Evolutionary conservation across 2,329 filamentous ascomycete genomes (phyloP).

Genomic region (Ophiostoma himal-ulmi): DNA sequence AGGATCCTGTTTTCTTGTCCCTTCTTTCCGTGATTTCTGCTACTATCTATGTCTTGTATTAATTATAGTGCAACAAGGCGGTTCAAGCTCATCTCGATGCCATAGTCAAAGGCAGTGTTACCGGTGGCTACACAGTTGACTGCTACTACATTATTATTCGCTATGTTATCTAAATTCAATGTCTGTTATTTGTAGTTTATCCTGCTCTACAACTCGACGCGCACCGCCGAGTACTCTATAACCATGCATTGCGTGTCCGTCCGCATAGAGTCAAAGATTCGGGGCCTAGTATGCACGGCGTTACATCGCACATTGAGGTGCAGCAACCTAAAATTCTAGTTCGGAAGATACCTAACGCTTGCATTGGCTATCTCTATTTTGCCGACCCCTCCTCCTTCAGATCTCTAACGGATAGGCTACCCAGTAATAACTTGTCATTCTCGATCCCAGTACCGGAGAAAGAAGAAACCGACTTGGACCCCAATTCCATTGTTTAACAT

Average conservation of each 20-base stretch:
- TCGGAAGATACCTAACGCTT: background rate
- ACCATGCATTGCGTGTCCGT: background rate
- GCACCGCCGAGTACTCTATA: background rate
- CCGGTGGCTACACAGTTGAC: background rate
- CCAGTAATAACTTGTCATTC: background rate
- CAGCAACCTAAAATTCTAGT: constrained; percentile 1
- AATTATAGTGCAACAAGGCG: background rate
- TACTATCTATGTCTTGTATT: background rate
- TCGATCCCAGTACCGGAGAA: background rate
- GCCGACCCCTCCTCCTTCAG: background rate
- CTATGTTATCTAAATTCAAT: background rate
- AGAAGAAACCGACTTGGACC: background rate
- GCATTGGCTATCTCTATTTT: background rate
- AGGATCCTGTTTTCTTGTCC: background rate
- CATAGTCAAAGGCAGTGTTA: background rate
- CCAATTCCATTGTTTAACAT: background rate
- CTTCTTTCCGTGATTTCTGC: background rate
- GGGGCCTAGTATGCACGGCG: background rate
- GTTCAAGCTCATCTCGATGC: background rate
- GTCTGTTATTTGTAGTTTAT: background rate
- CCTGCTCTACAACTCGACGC: background rate
- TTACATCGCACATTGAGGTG: background rate
- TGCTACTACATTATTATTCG: background rate
- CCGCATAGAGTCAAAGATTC: background rate
- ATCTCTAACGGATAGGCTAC: background rate